Evolutionary conservation across 768 basidiomycete species (phyloP).

Genomic region (Phanerochaete carnosa): DNA sequence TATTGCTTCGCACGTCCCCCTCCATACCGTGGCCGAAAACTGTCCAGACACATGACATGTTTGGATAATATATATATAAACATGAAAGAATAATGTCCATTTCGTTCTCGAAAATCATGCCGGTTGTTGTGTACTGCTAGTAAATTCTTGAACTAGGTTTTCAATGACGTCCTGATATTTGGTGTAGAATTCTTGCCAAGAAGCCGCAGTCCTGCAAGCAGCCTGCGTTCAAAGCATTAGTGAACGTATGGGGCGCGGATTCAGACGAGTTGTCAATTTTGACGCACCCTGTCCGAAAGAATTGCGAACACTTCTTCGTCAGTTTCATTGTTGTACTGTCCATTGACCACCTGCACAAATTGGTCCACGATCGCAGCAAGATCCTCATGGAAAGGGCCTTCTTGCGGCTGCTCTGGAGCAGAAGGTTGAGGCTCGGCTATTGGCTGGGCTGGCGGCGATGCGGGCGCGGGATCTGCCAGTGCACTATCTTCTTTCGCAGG

Average conservation of each 20-base stretch:
- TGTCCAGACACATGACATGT: too few species aligned
- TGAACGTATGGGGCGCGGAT: neutral
- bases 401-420: neutral
- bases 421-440: neutral
- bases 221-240: neutral
- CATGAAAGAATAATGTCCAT: too few species aligned
- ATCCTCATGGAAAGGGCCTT: neutral
- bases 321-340: neutral
- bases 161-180: slow-evolving; percentile 4
- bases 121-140: too few species aligned
- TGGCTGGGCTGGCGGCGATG: neutral
- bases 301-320: neutral
- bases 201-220: slow-evolving; percentile 4
- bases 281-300: neutral
- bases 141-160: neutral
- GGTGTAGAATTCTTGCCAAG: slow-evolving; percentile 14
- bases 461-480: neutral
- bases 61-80: too few species aligned
- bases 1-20: too few species aligned
- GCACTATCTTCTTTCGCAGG: neutral
- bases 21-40: too few species aligned
- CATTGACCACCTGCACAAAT: slow-evolving; percentile 36
- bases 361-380: neutral
- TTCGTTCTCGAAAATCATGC: too few species aligned
- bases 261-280: neutral